These are phyloP conservation scores for Mycena epipterygia DNA, from an alignment of 768 basidiomycete species.

Conservation along the genomic window DNA sequence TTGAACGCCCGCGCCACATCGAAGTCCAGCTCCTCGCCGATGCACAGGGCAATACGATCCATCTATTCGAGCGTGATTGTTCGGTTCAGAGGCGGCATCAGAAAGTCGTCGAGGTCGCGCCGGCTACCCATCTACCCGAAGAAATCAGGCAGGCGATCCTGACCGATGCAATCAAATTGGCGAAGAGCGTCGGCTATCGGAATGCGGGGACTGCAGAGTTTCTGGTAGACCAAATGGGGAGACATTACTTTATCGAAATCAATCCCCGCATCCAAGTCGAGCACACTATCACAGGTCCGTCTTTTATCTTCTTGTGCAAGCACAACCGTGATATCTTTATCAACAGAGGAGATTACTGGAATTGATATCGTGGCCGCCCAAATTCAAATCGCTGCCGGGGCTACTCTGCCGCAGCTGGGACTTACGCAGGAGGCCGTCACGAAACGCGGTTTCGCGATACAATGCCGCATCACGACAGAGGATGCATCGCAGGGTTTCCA, in stretches of 20 bases:
- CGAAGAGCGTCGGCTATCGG: slow-evolving; percentile 92
- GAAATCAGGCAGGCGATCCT: slow-evolving; percentile 92
- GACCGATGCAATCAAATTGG: slow-evolving; percentile 92
- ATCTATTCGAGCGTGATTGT: slow-evolving; percentile 99
- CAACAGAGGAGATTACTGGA: slow-evolving; percentile 96
- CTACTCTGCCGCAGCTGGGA: slow-evolving; percentile 94
- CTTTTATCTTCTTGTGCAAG: slow-evolving; percentile 17
- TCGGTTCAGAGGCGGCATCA: slow-evolving; percentile 98
- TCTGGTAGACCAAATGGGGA: slow-evolving; percentile 95
- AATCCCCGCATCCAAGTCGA: slow-evolving; percentile 99
- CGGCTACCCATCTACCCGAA: slow-evolving; percentile 94
- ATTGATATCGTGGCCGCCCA: slow-evolving; percentile 99
- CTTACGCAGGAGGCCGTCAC: slow-evolving; percentile 96
- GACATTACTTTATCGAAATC: slow-evolving; percentile 99
- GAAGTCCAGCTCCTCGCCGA: slow-evolving; percentile 98
- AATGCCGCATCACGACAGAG: slow-evolving; percentile 98
- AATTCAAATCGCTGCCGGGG: slow-evolving; percentile 99
- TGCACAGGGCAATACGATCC: slow-evolving; percentile 92
- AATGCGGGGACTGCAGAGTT: slow-evolving; percentile 99
- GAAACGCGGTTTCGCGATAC: slow-evolving; percentile 97
- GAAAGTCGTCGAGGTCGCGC: slow-evolving; percentile 99
- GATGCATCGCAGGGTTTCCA: slow-evolving; percentile 94
- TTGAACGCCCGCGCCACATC: slow-evolving; percentile 97
- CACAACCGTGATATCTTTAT: slow-evolving; percentile 16
- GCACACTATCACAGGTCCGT: slow-evolving; percentile 95